Evolutionary conservation across 2,329 filamentous ascomycete species (phyloP), one percentile per base, ranked within the genome.

Genomic region (Colletotrichum chlorophyti): DNA sequence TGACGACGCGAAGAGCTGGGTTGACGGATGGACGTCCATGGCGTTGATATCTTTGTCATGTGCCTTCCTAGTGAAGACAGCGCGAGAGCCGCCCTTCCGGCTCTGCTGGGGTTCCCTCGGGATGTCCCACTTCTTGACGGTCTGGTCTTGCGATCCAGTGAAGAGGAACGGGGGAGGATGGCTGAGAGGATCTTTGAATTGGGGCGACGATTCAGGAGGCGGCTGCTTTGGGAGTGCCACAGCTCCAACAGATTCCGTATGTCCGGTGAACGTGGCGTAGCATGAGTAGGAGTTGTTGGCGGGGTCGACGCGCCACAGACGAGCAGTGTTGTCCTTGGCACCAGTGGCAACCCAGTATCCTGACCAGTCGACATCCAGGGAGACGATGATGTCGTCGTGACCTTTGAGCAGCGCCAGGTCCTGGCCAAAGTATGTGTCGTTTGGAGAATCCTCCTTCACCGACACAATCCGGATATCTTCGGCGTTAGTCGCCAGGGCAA

Each of bases 31-130:
- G 10, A 95, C 82, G 63, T 96, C 92, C 47, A 99, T 84, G 3
- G 95, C 93, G 67, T 99, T 99, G 75, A 99, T 99, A 65, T 99
- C 95, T 72, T 99, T 99, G 70, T 99, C 95, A 74, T 99, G 95
- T 1, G 95, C 95, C 74, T 97, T 96, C 54, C 95, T 86, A 1
- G 95, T 98, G 72, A 91, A 99, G 5, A 88, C 76, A 35, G 91
- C 91, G 65, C 87, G 79, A 9, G 86, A 77, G 9, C 83, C 80
- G 55, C 83, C 82, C 60, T 83, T 84, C 42, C 76, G 73, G 15
- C 66, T 68, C 55, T 76, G 72, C 48, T 79, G 76, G 29, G 77
- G 70, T 48, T 83, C 71, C 34, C 84, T 83, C 1, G 87, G 84
- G 19, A 94, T 87, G 61, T 97, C 91, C 92, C 95, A 97, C 65